Evolutionary conservation across 805 yeast genomes (phyloP).

Genomic region (Pichia exigua): DNA sequence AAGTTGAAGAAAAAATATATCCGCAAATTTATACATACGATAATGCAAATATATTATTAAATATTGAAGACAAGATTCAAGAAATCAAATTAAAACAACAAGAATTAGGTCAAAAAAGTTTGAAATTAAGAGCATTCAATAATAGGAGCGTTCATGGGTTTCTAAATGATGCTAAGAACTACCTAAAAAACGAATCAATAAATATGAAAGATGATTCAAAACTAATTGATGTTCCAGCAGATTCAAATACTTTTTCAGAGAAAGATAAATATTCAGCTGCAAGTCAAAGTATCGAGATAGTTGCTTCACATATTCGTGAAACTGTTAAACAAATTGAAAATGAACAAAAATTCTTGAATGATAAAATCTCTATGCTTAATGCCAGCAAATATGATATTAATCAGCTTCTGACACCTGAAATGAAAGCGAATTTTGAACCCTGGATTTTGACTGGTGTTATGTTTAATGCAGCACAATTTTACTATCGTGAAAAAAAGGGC

Average conservation of each 20-base stretch:
- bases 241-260: slow-evolving; percentile 1
- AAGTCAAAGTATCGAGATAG: slow-evolving; percentile 5
- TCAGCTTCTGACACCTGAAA: slow-evolving; percentile 16
- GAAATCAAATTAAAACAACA: background rate
- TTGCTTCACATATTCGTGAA: slow-evolving; percentile 1
- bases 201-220: background rate
- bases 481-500: slow-evolving; percentile 17
- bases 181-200: slow-evolving; percentile 11
- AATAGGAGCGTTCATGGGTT: slow-evolving; percentile 27
- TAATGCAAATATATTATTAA: slow-evolving; percentile 17
- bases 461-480: slow-evolving; percentile 26
- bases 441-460: slow-evolving; percentile 33
- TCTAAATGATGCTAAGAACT: slow-evolving; percentile 21
- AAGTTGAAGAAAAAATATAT: slow-evolving; percentile 27
- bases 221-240: background rate
- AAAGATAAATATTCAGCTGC: slow-evolving; percentile 11
- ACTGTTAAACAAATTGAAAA: slow-evolving; percentile 9
- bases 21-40: slow-evolving; percentile 33
- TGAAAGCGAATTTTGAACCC: slow-evolving; percentile 26
- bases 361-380: slow-evolving; percentile 15
- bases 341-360: slow-evolving; percentile 11
- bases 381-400: slow-evolving; percentile 22
- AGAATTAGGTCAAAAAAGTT: slow-evolving; percentile 8
- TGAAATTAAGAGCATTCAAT: slow-evolving; percentile 23
- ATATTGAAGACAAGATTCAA: slow-evolving; percentile 12